Evolutionary conservation across 176 grass and related monocot species (phyloP).

Genomic region (Carex littledalei): DNA sequence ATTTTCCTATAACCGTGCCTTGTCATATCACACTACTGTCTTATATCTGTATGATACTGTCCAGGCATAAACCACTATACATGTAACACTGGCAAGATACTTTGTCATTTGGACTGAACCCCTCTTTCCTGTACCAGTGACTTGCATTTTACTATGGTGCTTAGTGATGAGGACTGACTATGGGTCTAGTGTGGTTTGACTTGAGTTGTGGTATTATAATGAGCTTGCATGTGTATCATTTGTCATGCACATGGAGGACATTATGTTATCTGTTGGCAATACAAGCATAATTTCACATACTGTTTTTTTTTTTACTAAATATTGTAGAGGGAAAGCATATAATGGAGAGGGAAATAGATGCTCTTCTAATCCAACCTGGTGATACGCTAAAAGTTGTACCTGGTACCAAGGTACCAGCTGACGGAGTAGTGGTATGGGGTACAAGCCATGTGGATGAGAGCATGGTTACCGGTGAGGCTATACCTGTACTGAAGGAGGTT

Average conservation of each 20-base stretch:
- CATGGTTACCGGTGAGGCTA: conserved; percentile 98
- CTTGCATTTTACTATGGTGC: background rate
- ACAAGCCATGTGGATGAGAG: conserved; percentile 94
- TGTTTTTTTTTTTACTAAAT: background rate
- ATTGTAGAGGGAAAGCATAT: conserved; percentile 58
- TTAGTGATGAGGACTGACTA: background rate
- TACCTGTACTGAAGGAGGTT: conserved; percentile 70
- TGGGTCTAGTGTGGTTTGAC: background rate
- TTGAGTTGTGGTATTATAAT: background rate
- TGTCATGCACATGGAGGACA: background rate
- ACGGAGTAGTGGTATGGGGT: conserved; percentile 84
- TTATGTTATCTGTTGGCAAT: background rate
- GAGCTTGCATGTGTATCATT: background rate
- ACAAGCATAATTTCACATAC: conserved; percentile 2
- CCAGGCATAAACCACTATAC: background rate
- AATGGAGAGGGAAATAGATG: conserved; percentile 91
- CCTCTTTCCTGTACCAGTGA: too few relatives aligned
- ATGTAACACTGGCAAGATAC: background rate
- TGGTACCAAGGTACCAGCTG: conserved; percentile 87
- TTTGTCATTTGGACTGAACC: too few relatives aligned
- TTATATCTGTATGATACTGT: background rate
- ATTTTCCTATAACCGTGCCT: background rate
- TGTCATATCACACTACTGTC: background rate
- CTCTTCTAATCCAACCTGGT: conserved; percentile 77
- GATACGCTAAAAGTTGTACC: conserved; percentile 93